Base-by-base conservation (phyloP, 148 eudicot species). In the Euryodendron excelsum region DNA sequence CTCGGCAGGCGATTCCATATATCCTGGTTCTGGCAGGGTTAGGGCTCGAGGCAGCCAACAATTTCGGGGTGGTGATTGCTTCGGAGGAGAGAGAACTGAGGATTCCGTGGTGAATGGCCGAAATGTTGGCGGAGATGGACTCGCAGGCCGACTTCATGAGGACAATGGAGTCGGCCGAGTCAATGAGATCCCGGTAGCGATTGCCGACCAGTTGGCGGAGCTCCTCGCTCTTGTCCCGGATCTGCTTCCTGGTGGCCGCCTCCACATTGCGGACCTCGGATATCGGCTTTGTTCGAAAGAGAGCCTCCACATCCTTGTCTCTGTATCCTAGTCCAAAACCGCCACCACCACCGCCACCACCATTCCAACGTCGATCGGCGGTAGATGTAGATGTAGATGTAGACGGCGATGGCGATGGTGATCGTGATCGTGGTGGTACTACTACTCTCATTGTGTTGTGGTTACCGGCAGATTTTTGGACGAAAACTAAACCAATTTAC, bases 131-230 rank as follows among this genome's bases (percentile, higher is more conserved):
- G 30, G 94, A 90, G 58, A 96, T 93, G 25, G 89, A 89, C 85
- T 93, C 93, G 69, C 90, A 86, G 5, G 92, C 88, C 1, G 96
- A 86, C 78, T 90, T 91, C 99, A 96, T 96, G 13, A 61, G 74
- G 34, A 96, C 82, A 4, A 96, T 93, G 25, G 97, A 90, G 81
- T 96, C 99, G 11, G 98, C 99, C 0, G 98, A 96, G 60, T 93
- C 99, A 64, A 96, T 93, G 31, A 96, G 83, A 86, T 96, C 99
- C 0, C 99, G 84, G 78, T 91, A 96, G 0, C 98, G 91, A 50
- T 84, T 92, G 0, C 99, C 99, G 34, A 93, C 93, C 48, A 96
- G 81, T 39, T 96, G 99, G 1, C 98, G 91, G 37, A 96, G 94
- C 85, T 96, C 98, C 80, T 90, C 94, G 77, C 89, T 89, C 81